Conservation (phyloP, 108 stramenopile genomes). For the Seminavis robusta region DNA sequence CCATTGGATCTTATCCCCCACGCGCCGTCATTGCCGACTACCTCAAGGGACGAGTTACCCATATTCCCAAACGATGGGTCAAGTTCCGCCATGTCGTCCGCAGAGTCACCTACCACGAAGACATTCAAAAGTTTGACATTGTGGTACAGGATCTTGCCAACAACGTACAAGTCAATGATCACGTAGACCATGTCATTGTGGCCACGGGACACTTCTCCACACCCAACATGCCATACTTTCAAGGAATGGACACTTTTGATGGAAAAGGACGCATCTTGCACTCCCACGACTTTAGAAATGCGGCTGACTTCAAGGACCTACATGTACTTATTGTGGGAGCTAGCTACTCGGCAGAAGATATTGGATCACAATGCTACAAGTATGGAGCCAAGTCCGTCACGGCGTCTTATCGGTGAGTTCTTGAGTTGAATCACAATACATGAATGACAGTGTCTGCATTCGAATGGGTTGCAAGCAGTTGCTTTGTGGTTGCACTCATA, state of each 20-base stretch:
- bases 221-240: constrained; percentile 12
- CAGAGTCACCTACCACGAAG: constrained; percentile 21
- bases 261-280: constrained; percentile 12
- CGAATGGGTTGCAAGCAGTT: too few relatives aligned
- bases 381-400: constrained; percentile 14
- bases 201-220: constrained; percentile 13
- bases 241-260: constrained; percentile 8
- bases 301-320: constrained; percentile 5
- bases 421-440: too few relatives aligned
- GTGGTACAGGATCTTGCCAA: constrained; percentile 11
- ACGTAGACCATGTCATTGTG: constrained; percentile 13
- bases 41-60: constrained; percentile 8
- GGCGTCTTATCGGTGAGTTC: constrained; percentile 5
- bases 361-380: constrained; percentile 13
- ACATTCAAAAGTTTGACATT: constrained; percentile 35
- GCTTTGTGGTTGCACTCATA: too few relatives aligned
- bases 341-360: constrained; percentile 17
- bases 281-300: constrained; percentile 19
- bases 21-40: constrained; percentile 14
- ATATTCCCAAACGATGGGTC: background rate
- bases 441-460: too few relatives aligned
- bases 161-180: background rate
- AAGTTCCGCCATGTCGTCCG: background rate
- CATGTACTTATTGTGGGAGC: constrained; percentile 16
- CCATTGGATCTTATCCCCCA: constrained; percentile 18